These are phyloP conservation scores for Asclepias syriaca DNA, from an alignment of 257 asterid genomes.

Conservation along the genomic window DNA sequence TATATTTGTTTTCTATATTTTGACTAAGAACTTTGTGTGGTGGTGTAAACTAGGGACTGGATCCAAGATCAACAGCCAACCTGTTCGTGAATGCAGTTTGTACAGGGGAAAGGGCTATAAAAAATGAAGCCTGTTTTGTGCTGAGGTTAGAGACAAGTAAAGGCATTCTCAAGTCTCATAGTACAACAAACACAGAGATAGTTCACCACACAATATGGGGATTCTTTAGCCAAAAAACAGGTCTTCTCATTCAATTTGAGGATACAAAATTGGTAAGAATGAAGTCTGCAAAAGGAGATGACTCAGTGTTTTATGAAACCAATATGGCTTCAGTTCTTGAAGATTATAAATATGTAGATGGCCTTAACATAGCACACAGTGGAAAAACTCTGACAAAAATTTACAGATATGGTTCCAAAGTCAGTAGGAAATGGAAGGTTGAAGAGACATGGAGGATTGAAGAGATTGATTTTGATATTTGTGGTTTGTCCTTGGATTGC, in stretches of 20 bases:
- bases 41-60: conserved; percentile 54
- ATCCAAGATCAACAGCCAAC: conserved; percentile 87
- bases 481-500: conserved; percentile 64
- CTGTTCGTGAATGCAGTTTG: conserved; percentile 70
- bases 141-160: conserved; percentile 58
- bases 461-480: conserved; percentile 77
- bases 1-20: neutral
- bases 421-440: conserved; percentile 53
- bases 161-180: conserved; percentile 57
- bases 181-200: conserved; percentile 63
- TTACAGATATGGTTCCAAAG: conserved; percentile 65
- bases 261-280: conserved; percentile 70
- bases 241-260: conserved; percentile 63
- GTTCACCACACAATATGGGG: conserved; percentile 91
- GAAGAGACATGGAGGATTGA: conserved; percentile 90
- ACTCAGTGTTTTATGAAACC: conserved; percentile 67
- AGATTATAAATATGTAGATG: conserved; percentile 58
- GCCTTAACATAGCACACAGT: conserved; percentile 72
- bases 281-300: conserved; percentile 47
- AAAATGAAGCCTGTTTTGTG: conserved; percentile 61
- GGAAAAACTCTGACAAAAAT: conserved; percentile 64
- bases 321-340: conserved; percentile 59
- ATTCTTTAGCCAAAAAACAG: conserved; percentile 74
- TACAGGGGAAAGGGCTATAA: conserved; percentile 63
- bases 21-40: neutral